phyloP scores from a whole-genome alignment of 805 yeast species.

The Candida manassasensis region DNA sequence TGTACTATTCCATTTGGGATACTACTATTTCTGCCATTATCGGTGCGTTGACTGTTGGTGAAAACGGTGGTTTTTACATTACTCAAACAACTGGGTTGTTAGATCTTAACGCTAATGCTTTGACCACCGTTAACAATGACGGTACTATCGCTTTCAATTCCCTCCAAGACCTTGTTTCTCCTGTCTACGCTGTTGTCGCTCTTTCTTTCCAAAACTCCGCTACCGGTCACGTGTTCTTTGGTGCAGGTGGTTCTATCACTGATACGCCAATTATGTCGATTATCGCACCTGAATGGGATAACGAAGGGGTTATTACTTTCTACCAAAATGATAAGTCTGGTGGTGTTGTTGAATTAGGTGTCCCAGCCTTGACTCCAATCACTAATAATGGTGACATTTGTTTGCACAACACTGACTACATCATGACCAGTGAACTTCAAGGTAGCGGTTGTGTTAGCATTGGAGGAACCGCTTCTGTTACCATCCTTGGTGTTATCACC shows the following conservation, averaged over 20 bases:
- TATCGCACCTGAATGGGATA: conserved; percentile 12
- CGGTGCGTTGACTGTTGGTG: conserved; percentile 18
- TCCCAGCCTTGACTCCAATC: neutral
- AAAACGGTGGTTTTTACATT: conserved; percentile 21
- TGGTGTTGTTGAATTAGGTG: conserved; percentile 14
- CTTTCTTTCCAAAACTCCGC: conserved; percentile 15
- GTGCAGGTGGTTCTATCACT: conserved; percentile 14
- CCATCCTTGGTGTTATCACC: neutral
- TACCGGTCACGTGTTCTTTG: conserved; percentile 21
- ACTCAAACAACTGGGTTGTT: conserved; percentile 12
- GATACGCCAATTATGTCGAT: conserved; percentile 12
- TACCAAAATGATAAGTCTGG: conserved; percentile 9
- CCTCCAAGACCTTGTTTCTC: conserved; percentile 11
- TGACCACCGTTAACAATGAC: conserved; percentile 11
- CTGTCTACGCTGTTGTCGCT: conserved; percentile 15
- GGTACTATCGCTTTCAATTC: conserved; percentile 25
- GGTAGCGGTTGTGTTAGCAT: neutral
- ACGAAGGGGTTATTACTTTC: conserved; percentile 17
- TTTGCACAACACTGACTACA: neutral
- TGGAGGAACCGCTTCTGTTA: neutral
- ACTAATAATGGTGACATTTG: neutral
- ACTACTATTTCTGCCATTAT: conserved; percentile 16
- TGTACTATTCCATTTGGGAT: conserved; percentile 23
- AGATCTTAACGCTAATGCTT: conserved; percentile 14
- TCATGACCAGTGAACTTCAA: neutral